phyloP scores from a whole-genome alignment of 1,284 basidiomycete genomes.

The Leccinum fuscescens region DNA sequence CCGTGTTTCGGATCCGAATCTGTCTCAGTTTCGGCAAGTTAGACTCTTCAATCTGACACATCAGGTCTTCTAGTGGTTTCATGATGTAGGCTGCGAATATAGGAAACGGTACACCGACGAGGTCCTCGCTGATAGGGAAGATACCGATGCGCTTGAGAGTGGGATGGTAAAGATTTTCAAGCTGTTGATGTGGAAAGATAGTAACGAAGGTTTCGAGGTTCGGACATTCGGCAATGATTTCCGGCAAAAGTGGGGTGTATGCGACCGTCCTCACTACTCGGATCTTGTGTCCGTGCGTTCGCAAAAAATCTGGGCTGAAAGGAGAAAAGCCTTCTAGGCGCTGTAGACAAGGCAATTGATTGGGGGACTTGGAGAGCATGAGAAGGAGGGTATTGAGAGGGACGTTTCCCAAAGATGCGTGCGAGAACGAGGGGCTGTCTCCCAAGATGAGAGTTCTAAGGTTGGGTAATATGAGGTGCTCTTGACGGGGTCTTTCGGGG shows the following conservation, averaged over 20 bases:
- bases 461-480: slow-evolving; percentile 34
- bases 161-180: slow-evolving; percentile 29
- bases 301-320: slow-evolving; percentile 39
- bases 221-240: slow-evolving; percentile 37
- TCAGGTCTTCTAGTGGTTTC: slow-evolving; percentile 40
- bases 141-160: slow-evolving; percentile 33
- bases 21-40: slow-evolving; percentile 37
- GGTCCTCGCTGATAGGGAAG: slow-evolving; percentile 33
- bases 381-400: slow-evolving; percentile 40
- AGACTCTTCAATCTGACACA: slow-evolving; percentile 38
- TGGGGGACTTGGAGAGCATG: slow-evolving; percentile 32
- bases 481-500: slow-evolving; percentile 16
- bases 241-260: slow-evolving; percentile 32
- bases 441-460: slow-evolving; percentile 42
- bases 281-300: slow-evolving; percentile 41
- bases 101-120: slow-evolving; percentile 27
- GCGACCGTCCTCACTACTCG: slow-evolving; percentile 37
- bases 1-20: slow-evolving; percentile 40
- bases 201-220: slow-evolving; percentile 38
- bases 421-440: slow-evolving; percentile 39
- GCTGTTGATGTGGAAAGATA: slow-evolving; percentile 37
- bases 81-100: slow-evolving; percentile 34
- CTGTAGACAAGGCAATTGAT: slow-evolving; percentile 38
- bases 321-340: slow-evolving; percentile 43
- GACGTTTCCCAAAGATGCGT: slow-evolving; percentile 32